Conservation (phyloP, 2,329 filamentous ascomycete genomes). For the Thielaviopsis ethacetica region DNA sequence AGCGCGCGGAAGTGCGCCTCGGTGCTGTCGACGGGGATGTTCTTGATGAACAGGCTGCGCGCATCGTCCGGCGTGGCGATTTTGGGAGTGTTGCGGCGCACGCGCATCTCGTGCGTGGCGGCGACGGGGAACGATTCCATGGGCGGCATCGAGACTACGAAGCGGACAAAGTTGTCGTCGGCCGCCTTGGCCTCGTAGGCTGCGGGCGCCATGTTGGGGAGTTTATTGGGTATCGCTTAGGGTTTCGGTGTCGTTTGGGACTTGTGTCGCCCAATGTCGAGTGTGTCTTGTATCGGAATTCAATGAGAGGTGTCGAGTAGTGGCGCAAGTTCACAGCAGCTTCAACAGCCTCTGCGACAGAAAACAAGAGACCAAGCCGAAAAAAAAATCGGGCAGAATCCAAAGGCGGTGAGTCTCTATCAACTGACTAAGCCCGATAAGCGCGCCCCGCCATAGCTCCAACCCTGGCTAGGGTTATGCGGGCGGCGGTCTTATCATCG, state of each 20-base stretch:
- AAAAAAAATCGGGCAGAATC: conserved; percentile 11
- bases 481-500: not conserved
- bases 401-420: conserved; percentile 2
- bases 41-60: conserved; percentile 79
- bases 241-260: no score
- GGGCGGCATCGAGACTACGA: conserved; percentile 51
- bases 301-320: not conserved
- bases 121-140: conserved; percentile 43
- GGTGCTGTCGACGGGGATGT: conserved; percentile 72
- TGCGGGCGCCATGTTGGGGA: conserved; percentile 8
- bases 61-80: conserved; percentile 55
- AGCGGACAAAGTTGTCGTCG: conserved; percentile 46
- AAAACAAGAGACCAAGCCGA: not conserved
- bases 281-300: not conserved
- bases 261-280: no score
- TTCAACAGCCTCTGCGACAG: no score
- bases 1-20: conserved; percentile 59
- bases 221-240: not conserved
- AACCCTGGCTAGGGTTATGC: not conserved
- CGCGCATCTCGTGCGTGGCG: conserved; percentile 63
- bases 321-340: no score
- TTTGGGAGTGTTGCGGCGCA: conserved; percentile 70
- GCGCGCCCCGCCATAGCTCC: not conserved
- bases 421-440: conserved; percentile 3
- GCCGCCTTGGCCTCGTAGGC: conserved; percentile 3